Evolutionary conservation across 2,329 filamentous ascomycete genomes (phyloP).

Genomic region (Xylariaceae sp.): DNA sequence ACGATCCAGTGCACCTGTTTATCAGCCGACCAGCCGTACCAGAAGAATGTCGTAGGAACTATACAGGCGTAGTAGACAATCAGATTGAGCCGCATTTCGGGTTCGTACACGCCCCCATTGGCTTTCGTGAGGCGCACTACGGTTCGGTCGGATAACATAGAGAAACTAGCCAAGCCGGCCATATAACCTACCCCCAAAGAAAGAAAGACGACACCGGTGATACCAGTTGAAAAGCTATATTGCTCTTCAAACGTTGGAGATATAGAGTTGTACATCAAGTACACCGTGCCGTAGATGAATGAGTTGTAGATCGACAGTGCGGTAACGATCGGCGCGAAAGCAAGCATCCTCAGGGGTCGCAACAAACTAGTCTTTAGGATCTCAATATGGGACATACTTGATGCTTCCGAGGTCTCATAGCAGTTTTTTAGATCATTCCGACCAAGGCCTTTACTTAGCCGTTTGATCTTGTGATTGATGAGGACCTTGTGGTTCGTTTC

Average conservation of each 20-base stretch:
- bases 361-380: constrained; percentile 39
- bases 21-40: constrained; percentile 28
- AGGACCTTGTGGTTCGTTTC: constrained; percentile 49
- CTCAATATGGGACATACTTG: constrained; percentile 20
- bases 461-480: constrained; percentile 43
- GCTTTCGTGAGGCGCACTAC: constrained; percentile 42
- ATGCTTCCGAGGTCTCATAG: constrained; percentile 32
- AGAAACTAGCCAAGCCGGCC: constrained; percentile 36
- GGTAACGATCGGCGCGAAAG: constrained; percentile 43
- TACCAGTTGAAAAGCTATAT: constrained; percentile 43
- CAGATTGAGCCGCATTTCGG: constrained; percentile 26
- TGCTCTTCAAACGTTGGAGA: constrained; percentile 43
- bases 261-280: constrained; percentile 51
- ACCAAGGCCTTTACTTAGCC: constrained; percentile 41
- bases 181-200: constrained; percentile 40
- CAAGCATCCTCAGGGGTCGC: constrained; percentile 48
- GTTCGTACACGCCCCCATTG: constrained; percentile 26
- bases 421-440: constrained; percentile 42
- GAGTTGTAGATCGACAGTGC: constrained; percentile 45
- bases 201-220: constrained; percentile 47
- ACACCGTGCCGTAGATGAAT: constrained; percentile 48
- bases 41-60: constrained; percentile 28
- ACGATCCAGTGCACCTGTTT: constrained; percentile 25
- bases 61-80: constrained; percentile 20
- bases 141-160: constrained; percentile 38